These are phyloP conservation scores for Fusarium sp. DNA, from an alignment of 2,329 filamentous ascomycete genomes.

Conservation along the genomic window DNA sequence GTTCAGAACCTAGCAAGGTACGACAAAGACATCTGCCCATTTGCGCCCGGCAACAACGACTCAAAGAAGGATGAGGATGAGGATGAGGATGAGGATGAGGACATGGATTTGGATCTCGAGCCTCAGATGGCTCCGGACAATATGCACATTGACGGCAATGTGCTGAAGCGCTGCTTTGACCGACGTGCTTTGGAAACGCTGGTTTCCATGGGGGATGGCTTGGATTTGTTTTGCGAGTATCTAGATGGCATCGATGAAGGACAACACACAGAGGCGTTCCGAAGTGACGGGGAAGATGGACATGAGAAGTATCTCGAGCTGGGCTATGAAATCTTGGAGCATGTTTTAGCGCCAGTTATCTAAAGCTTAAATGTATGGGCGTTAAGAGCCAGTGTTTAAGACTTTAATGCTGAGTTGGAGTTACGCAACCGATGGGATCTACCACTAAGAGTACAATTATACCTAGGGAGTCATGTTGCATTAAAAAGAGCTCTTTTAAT, in stretches of 20 bases:
- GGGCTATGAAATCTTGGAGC: conserved; percentile 66
- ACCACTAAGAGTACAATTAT: not conserved
- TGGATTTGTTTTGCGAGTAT: conserved; percentile 60
- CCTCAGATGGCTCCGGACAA: conserved; percentile 56
- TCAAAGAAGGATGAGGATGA: conserved; percentile 5
- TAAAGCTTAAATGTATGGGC: conserved; percentile 42
- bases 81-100: conserved; percentile 15
- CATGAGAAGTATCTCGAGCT: conserved; percentile 57
- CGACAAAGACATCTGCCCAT: conserved; percentile 62
- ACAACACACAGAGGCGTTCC: conserved; percentile 51
- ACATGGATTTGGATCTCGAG: conserved; percentile 41
- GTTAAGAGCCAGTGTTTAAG: not conserved
- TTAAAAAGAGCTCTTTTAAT: not conserved
- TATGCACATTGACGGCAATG: conserved; percentile 77
- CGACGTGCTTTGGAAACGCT: conserved; percentile 59
- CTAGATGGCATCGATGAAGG: conserved; percentile 64
- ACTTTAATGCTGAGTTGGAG: not conserved
- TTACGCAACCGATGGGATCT: not conserved
- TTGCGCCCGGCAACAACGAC: conserved; percentile 42
- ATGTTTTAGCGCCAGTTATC: conserved; percentile 63
- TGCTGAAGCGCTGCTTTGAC: conserved; percentile 67
- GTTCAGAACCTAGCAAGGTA: conserved; percentile 75
- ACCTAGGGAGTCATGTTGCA: not conserved
- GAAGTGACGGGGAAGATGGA: conserved; percentile 37
- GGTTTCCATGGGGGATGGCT: conserved; percentile 48